Evolutionary conservation across 2,329 filamentous ascomycete species (phyloP).

Genomic region (Paracorniculantispora psalliotae): DNA sequence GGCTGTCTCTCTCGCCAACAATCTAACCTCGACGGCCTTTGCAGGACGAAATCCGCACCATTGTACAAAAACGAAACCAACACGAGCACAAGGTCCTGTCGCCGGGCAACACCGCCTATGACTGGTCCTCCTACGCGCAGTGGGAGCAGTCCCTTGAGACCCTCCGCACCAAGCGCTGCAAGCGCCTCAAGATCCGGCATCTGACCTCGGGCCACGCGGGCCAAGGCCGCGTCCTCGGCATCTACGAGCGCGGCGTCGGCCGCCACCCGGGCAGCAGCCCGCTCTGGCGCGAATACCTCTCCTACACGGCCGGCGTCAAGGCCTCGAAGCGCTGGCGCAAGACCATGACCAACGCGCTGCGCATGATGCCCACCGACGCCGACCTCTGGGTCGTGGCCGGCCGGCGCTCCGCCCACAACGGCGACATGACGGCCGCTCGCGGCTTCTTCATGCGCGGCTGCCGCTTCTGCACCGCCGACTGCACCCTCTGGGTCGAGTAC

Average conservation of each 20-base stretch:
- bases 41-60: constrained; percentile 82
- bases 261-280: constrained; percentile 77
- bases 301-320: constrained; percentile 67
- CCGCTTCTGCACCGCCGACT: constrained; percentile 76
- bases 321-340: constrained; percentile 62
- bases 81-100: constrained; percentile 89
- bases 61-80: constrained; percentile 85
- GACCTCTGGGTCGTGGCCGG: constrained; percentile 86
- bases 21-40: neutral
- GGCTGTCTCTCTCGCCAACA: neutral
- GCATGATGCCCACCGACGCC: constrained; percentile 78
- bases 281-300: constrained; percentile 87
- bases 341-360: constrained; percentile 63
- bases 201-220: constrained; percentile 63
- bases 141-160: constrained; percentile 67
- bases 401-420: constrained; percentile 69
- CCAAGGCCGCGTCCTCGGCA: constrained; percentile 78
- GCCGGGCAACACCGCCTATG: constrained; percentile 67
- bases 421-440: constrained; percentile 81
- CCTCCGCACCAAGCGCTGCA: constrained; percentile 76
- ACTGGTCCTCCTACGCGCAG: constrained; percentile 79
- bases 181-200: constrained; percentile 69
- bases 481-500: constrained; percentile 81
- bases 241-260: constrained; percentile 79
- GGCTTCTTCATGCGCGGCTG: constrained; percentile 84